Evolutionary conservation across 495 filamentous ascomycete genomes (phyloP), one percentile per base, ranked within the genome.

Genomic region (Wilcoxina mikolae): DNA sequence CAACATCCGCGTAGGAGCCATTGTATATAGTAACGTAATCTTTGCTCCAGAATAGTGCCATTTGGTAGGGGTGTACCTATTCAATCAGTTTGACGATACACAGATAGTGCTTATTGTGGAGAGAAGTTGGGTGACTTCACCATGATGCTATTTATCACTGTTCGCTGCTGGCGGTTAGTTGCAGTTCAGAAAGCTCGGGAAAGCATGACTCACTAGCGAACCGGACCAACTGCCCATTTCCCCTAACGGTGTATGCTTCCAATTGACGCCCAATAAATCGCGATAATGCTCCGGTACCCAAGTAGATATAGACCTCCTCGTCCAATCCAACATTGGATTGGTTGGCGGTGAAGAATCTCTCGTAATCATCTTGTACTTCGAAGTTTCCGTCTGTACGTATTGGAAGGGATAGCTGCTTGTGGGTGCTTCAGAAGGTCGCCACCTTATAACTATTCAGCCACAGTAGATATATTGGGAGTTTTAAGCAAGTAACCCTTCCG

Each of bases 11-110:
- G 46, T 58, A 58, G 38, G 53, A 46, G 17, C 48, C 49, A 25
- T 62, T 62, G 29, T 62, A 62, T 12, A 62, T 12, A 41, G 54
- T 38, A 26, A 62, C 53, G 18, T 60, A 48, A 9, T 62, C 57
- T 20, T 54, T 60, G 15, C 60, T 52, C 60, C 58, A 60, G 24
- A 57, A 62, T 18, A 60, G 28, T 2, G 24, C 33, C 49, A 38
- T 52, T 24, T 52, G 49, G 22, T 52, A 52, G 5, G 49, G 49
- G 20, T 52, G 49, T 4, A 26, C n/a, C n/a, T n/a, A 38, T 17
- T 9, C 17, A 38, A 38, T 38, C 9, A 17, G 9, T 9, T 38
- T 38, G 17, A 38, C 33, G 9, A 38, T 38, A n/a, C n/a, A n/a
- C n/a, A n/a, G n/a, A n/a, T n/a, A n/a, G n/a, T n/a, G n/a, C n/a